Evolutionary conservation across 768 basidiomycete genomes (phyloP).

Genomic region (Pleurotus djamor): DNA sequence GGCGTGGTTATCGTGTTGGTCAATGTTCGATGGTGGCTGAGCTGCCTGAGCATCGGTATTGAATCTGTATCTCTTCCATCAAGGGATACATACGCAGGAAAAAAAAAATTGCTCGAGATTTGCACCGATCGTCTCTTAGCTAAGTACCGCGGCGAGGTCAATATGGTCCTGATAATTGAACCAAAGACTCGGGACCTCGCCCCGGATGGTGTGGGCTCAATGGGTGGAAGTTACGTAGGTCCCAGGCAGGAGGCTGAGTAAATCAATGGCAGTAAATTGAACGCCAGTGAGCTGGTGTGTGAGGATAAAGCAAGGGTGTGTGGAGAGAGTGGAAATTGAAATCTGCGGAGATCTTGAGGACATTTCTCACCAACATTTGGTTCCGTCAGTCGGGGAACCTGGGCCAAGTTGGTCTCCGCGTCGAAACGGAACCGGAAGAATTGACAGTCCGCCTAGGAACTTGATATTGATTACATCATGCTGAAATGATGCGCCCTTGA

Average conservation of each 20-base stretch:
- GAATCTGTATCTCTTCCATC: neutral
- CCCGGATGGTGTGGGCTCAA: neutral
- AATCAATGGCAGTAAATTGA: neutral
- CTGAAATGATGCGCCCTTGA: slow-evolving; percentile 4
- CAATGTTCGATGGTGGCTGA: too few species aligned
- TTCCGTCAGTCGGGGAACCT: neutral
- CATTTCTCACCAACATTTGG: neutral
- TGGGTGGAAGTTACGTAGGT: slow-evolving; percentile 2
- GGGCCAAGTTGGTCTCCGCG: neutral
- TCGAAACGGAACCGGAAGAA: slow-evolving; percentile 2
- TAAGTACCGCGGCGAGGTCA: neutral
- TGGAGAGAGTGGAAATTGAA: neutral
- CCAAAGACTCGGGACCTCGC: neutral
- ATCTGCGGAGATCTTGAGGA: neutral
- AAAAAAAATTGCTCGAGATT: neutral
- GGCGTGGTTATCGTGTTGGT: neutral
- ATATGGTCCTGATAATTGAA: neutral
- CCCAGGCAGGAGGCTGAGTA: neutral
- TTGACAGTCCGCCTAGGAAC: slow-evolving; percentile 1
- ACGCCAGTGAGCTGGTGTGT: neutral
- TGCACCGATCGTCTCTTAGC: neutral
- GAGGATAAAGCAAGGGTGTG: too few species aligned
- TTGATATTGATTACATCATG: slow-evolving; percentile 6
- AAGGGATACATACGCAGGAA: neutral
- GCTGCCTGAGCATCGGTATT: neutral